Evolutionary conservation across 2,329 filamentous ascomycete species (phyloP).

Genomic region (Onygena corvina): DNA sequence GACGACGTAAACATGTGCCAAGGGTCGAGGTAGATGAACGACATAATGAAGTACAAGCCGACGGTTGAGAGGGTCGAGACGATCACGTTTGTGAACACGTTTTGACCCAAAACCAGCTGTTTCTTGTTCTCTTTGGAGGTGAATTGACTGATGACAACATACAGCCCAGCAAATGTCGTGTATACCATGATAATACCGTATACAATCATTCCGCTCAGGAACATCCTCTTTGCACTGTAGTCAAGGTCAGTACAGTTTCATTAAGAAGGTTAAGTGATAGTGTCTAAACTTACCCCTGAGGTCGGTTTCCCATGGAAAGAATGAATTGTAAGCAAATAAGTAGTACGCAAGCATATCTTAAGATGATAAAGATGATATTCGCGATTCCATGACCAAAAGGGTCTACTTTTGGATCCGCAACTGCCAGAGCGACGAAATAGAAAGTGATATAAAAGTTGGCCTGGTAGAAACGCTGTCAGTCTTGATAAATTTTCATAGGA

Average conservation of each 20-base stretch:
- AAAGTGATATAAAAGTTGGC: constrained; percentile 99
- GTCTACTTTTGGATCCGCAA: constrained; percentile 66
- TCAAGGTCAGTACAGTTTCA: not conserved
- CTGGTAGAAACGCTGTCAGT: constrained; percentile 22
- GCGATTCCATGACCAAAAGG: constrained; percentile 85
- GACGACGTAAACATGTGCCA: constrained; percentile 98
- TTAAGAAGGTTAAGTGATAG: not conserved
- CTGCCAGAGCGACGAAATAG: constrained; percentile 89
- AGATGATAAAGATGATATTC: constrained; percentile 68
- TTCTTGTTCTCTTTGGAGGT: constrained; percentile 34
- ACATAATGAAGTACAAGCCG: constrained; percentile 92
- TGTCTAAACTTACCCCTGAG: constrained; percentile 53
- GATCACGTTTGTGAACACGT: constrained; percentile 89
- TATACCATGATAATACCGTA: constrained; percentile 93
- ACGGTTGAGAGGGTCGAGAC: constrained; percentile 79
- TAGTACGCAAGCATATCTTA: constrained; percentile 74
- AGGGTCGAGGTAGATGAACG: constrained; percentile 88
- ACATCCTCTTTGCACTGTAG: constrained; percentile 64
- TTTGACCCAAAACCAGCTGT: constrained; percentile 57
- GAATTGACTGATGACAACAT: constrained; percentile 78
- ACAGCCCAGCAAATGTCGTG: constrained; percentile 78
- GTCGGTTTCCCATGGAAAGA: constrained; percentile 86
- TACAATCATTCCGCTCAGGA: constrained; percentile 75
- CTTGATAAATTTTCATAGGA: not conserved
- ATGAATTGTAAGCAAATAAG: constrained; percentile 94